Conservation (phyloP, 2,329 filamentous ascomycete species). For the Fusarium sp. region DNA sequence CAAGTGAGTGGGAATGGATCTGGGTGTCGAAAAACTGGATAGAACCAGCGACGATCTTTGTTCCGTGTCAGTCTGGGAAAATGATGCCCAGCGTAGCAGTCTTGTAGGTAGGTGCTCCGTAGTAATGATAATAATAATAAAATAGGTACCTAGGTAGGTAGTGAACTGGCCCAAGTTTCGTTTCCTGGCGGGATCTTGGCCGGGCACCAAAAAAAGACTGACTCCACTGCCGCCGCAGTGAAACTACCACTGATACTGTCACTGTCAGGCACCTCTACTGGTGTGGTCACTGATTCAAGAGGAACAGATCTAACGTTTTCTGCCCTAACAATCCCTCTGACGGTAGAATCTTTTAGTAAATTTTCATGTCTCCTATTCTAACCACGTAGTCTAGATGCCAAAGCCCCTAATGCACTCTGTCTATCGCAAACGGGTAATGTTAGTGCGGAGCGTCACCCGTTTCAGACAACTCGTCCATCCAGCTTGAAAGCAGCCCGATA, state of each 20-base stretch:
- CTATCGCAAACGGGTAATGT: background rate
- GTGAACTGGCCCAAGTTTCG: constrained; percentile 36
- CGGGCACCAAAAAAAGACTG: constrained; percentile 14
- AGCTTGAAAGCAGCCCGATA: background rate
- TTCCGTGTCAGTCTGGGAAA: constrained; percentile 23
- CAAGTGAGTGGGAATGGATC: constrained; percentile 2
- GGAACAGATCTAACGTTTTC: constrained; percentile 5
- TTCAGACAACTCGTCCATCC: constrained; percentile 3
- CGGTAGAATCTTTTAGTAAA: background rate
- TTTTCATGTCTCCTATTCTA: background rate
- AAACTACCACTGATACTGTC: constrained; percentile 15
- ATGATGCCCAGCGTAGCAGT: constrained; percentile 9
- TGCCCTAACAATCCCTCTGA: background rate
- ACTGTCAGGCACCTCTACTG: constrained; percentile 2
- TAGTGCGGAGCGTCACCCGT: constrained; percentile 8
- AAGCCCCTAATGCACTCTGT: background rate
- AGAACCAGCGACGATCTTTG: constrained; percentile 33
- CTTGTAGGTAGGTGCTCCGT: background rate
- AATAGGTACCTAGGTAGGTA: no score
- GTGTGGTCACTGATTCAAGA: constrained; percentile 13
- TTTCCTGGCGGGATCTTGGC: constrained; percentile 32
- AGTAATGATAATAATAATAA: constrained; percentile 3
- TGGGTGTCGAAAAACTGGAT: constrained; percentile 30
- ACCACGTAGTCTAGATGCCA: background rate
- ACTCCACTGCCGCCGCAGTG: constrained; percentile 20